Percentiles rank a stretch among this genome's conserved stretches.
phyloP scores from a whole-genome alignment of 2,329 filamentous ascomycete genomes.

The Fusarium decemcellulare region DNA sequence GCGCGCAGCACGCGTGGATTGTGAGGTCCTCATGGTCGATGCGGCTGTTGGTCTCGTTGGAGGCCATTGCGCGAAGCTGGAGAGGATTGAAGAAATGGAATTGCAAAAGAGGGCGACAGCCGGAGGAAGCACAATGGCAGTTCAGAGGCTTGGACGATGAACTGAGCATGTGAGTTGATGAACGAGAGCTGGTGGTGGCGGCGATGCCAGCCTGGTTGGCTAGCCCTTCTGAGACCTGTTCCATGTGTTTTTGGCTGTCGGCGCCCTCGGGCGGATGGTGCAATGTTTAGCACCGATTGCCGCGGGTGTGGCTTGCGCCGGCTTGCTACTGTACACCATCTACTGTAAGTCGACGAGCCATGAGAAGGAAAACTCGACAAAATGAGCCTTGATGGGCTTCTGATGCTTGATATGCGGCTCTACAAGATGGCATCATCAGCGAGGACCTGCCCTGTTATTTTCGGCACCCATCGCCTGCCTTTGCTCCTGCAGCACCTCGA shows the following conservation, averaged over 20 bases:
- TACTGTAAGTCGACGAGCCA: not conserved
- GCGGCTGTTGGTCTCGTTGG: constrained; percentile 11
- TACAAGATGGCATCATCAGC: not conserved
- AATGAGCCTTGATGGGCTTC: not conserved
- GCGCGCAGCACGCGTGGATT: constrained; percentile 55
- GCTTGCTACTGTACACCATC: not conserved
- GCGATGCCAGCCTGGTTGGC: constrained; percentile 26
- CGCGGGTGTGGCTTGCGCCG: constrained; percentile 15
- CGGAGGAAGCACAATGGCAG: not conserved
- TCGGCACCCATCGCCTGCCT: not conserved
- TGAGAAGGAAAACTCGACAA: not conserved
- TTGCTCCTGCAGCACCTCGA: not conserved
- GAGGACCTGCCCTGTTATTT: not conserved
- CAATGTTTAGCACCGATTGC: constrained; percentile 28
- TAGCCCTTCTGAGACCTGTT: not conserved
- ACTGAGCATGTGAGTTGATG: constrained; percentile 22
- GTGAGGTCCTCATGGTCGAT: constrained; percentile 54
- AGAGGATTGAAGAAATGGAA: not conserved
- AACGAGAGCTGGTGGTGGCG: constrained; percentile 13
- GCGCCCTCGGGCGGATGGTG: constrained; percentile 31
- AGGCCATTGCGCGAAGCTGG: constrained; percentile 22
- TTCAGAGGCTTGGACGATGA: not conserved
- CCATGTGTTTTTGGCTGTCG: constrained; percentile 1
- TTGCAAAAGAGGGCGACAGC: not conserved
- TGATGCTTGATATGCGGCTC: not conserved